A percentile compares a stretch with the other conserved stretches of the same genome.
These are phyloP conservation scores for Ceratocystis lukuohia DNA, from an alignment of 2,329 filamentous ascomycete species.

Conservation along the genomic window DNA sequence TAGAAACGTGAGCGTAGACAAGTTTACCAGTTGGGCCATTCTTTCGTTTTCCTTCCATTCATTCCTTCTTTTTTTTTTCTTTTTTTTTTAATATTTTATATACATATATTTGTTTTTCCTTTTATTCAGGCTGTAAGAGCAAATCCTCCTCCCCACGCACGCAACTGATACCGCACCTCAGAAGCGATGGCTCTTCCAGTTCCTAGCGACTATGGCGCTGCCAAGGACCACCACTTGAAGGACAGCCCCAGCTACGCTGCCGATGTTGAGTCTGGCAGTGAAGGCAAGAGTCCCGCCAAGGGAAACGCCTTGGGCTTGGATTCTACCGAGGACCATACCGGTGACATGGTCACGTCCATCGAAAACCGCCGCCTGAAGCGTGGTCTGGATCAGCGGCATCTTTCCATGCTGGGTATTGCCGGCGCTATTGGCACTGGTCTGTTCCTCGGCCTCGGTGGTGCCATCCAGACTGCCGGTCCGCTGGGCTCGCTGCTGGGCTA, in stretches of 20 bases:
- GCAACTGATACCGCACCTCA: neutral
- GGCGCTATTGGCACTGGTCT: constrained; percentile 48
- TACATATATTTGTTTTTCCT: neutral
- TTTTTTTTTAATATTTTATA: neutral
- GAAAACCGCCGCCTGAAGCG: constrained; percentile 39
- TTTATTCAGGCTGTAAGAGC: neutral
- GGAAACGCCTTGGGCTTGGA: constrained; percentile 15
- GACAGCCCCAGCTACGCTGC: neutral
- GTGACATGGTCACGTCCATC: constrained; percentile 34
- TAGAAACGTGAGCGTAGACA: constrained; percentile 11
- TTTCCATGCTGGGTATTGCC: constrained; percentile 50
- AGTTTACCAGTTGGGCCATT: neutral
- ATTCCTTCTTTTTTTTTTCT: neutral
- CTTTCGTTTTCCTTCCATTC: neutral
- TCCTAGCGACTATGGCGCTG: constrained; percentile 5
- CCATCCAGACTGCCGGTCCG: constrained; percentile 38
- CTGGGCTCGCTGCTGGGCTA: constrained; percentile 39
- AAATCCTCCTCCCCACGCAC: neutral
- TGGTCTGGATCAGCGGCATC: constrained; percentile 36
- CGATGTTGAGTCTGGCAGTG: constrained; percentile 12
- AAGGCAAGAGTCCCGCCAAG: neutral
- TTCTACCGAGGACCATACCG: constrained; percentile 23
- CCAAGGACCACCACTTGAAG: neutral
- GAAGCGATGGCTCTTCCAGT: neutral
- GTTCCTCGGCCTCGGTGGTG: constrained; percentile 44